These are phyloP conservation scores for Microthlaspi erraticum DNA, from an alignment of 345 rosid genomes.

Conservation along the genomic window DNA sequence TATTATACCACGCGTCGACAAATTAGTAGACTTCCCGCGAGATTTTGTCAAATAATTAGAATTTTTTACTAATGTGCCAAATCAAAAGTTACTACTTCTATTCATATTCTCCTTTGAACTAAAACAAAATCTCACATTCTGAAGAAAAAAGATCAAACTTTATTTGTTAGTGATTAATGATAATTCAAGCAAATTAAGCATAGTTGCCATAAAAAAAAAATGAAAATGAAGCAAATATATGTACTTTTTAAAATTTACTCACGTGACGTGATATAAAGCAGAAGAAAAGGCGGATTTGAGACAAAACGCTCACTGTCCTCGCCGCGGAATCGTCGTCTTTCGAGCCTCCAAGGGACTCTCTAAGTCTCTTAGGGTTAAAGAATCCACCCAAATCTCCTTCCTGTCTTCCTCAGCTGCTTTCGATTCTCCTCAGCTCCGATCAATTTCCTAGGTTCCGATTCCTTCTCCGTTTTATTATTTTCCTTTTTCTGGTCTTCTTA, in stretches of 20 bases:
- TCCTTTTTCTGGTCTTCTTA: not conserved
- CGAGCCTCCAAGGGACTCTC: conserved; percentile 33
- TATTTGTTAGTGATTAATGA: too few relatives aligned
- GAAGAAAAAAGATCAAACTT: too few relatives aligned
- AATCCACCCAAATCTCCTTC: not conserved
- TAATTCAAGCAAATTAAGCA: too few relatives aligned
- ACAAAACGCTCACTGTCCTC: conserved; percentile 19
- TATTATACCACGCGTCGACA: too few relatives aligned
- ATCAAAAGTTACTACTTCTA: too few relatives aligned
- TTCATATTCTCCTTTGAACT: too few relatives aligned
- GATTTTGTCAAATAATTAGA: too few relatives aligned
- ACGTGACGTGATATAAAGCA: conserved; percentile 18
- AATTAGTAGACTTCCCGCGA: too few relatives aligned
- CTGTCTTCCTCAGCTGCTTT: conserved; percentile 9
- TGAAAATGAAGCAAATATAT: too few relatives aligned
- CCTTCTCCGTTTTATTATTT: not conserved
- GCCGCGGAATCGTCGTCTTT: conserved; percentile 44
- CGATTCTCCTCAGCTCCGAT: conserved; percentile 31
- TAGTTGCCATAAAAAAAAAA: too few relatives aligned
- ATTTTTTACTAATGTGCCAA: too few relatives aligned
- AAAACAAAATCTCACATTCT: too few relatives aligned
- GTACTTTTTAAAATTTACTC: not conserved
- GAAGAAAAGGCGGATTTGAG: not conserved
- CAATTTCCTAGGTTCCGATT: conserved; percentile 22
- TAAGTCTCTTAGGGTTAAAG: conserved; percentile 19